These are phyloP conservation scores for Fusarium coicis DNA, from an alignment of 2,329 filamentous ascomycete species.

Conservation along the genomic window DNA sequence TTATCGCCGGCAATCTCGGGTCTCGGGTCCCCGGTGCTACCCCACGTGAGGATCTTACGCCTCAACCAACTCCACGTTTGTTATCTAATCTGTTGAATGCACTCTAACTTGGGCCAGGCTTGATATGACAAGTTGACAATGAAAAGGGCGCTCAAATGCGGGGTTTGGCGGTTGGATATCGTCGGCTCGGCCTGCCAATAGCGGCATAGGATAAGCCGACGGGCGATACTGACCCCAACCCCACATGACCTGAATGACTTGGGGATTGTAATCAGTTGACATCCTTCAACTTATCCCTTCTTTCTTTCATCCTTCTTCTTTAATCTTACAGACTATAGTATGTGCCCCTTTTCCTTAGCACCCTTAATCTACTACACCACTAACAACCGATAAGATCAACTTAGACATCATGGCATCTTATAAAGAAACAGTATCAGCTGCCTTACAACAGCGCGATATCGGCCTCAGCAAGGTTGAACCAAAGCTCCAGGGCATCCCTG, in stretches of 20 bases:
- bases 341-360: not conserved
- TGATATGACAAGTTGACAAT: constrained; percentile 16
- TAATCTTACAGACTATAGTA: not conserved
- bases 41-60: not conserved
- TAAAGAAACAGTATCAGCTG: constrained; percentile 20
- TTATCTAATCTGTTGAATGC: not conserved
- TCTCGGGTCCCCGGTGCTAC: not conserved
- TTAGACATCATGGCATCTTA: constrained; percentile 16
- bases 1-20: not conserved
- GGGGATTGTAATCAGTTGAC: not conserved
- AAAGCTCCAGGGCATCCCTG: constrained; percentile 38
- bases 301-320: not conserved
- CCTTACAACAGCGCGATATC: constrained; percentile 31
- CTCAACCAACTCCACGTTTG: not conserved
- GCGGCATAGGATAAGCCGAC: constrained; percentile 19
- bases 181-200: constrained; percentile 21
- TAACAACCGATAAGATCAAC: not conserved
- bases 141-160: constrained; percentile 23
- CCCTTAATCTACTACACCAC: not conserved
- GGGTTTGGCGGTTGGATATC: constrained; percentile 27
- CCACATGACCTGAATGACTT: constrained; percentile 10
- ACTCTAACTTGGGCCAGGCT: not conserved
- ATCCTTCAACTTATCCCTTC: not conserved
- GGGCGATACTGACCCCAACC: constrained; percentile 5
- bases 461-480: constrained; percentile 43